Conservation (phyloP, 2,329 filamentous ascomycete genomes). For the Fonsecaea nubica region DNA sequence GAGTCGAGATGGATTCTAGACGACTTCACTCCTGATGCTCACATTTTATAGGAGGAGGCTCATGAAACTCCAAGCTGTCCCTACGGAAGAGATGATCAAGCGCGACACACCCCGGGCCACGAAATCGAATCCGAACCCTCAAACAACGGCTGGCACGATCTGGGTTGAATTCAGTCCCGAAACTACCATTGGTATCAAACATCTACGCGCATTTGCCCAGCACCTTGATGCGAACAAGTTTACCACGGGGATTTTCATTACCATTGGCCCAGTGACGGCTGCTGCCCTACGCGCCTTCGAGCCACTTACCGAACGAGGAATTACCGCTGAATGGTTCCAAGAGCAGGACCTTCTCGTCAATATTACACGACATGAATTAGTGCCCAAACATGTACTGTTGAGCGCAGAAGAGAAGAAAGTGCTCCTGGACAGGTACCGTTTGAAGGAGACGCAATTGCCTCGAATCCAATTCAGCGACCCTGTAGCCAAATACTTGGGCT, state of each 20-base stretch:
- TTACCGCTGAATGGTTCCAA: conserved; percentile 87
- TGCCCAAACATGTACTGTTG: conserved; percentile 89
- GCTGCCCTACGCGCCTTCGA: conserved; percentile 87
- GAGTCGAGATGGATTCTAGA: conserved; percentile 19
- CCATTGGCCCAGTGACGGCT: conserved; percentile 78
- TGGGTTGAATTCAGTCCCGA: conserved; percentile 92
- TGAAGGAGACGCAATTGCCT: conserved; percentile 97
- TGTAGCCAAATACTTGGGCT: conserved; percentile 86
- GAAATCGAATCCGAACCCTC: conserved; percentile 71
- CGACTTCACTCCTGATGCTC: background rate
- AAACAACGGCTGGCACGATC: conserved; percentile 80
- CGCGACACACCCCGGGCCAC: conserved; percentile 80
- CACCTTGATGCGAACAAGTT: conserved; percentile 80
- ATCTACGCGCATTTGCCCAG: conserved; percentile 88
- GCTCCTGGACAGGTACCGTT: conserved; percentile 83
- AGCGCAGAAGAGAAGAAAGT: conserved; percentile 88
- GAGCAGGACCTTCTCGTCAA: conserved; percentile 97
- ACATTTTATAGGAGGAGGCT: conserved; percentile 69
- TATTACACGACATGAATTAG: conserved; percentile 96
- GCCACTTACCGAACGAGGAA: conserved; percentile 52
- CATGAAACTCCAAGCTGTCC: conserved; percentile 87
- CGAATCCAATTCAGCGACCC: conserved; percentile 91
- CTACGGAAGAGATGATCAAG: conserved; percentile 80
- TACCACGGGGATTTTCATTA: conserved; percentile 90
- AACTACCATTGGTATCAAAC: conserved; percentile 82